These are phyloP conservation scores for Backusella sp. DNA, from an alignment of 192 early-diverging fungal species.

Conservation along the genomic window DNA sequence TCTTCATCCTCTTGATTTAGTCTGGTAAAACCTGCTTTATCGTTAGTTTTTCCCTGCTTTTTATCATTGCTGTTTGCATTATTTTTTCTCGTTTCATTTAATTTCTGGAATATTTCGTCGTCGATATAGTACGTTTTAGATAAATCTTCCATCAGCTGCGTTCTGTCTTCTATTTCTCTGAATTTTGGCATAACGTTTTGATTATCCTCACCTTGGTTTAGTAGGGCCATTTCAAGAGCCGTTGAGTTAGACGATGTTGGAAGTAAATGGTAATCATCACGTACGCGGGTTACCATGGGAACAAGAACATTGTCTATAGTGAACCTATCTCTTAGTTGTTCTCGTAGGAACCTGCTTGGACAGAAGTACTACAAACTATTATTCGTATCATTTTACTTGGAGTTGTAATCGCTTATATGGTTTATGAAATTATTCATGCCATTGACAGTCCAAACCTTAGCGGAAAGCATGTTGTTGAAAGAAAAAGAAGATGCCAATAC, in stretches of 20 bases:
- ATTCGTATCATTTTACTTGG: slow-evolving; percentile 5
- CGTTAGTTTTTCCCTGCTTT: too few species aligned
- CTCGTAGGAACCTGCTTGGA: slow-evolving; percentile 15
- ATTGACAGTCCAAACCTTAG: slow-evolving; percentile 10
- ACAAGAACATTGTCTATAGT: background rate
- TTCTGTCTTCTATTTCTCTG: slow-evolving; percentile 3
- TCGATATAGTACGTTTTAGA: too few species aligned
- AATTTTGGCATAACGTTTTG: background rate
- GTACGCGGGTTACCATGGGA: slow-evolving; percentile 5
- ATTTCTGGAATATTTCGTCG: background rate
- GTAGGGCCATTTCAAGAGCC: background rate
- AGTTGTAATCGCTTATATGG: background rate
- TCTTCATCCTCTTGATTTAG: too few species aligned
- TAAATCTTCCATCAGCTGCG: background rate
- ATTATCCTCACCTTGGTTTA: background rate
- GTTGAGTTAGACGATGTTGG: too few species aligned
- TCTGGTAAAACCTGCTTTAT: too few species aligned
- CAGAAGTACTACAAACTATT: slow-evolving; percentile 13
- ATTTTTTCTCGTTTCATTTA: background rate
- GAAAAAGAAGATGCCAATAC: too few species aligned
- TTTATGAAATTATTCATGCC: slow-evolving; percentile 4
- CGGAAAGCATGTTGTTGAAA: background rate
- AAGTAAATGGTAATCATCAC: background rate
- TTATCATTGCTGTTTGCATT: background rate
- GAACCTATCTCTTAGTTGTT: background rate